Percentiles rank a stretch among this genome's conserved stretches.
Conservation (phyloP, 164 flowering plant species). For the Vitis riparia region DNA sequence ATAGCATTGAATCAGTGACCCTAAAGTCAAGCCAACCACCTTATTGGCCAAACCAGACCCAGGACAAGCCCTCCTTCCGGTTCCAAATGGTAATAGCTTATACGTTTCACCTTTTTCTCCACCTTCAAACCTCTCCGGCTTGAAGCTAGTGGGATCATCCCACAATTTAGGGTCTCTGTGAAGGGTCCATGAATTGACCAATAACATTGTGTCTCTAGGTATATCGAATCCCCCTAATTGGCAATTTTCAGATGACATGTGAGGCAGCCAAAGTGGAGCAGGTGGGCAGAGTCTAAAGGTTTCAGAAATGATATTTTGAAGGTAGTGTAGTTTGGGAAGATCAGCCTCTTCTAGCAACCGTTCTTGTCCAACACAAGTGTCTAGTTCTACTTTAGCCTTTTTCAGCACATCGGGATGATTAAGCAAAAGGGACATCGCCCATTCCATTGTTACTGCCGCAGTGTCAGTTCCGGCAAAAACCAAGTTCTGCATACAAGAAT, state of each 20-base stretch:
- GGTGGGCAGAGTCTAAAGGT: background rate
- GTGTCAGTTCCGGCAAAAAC: background rate
- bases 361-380: background rate
- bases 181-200: background rate
- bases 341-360: background rate
- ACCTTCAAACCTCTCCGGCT: background rate
- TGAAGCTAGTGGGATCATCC: background rate
- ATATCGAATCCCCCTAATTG: background rate
- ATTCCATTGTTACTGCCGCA: constrained; percentile 7
- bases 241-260: too few relatives aligned
- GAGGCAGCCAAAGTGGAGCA: too few relatives aligned
- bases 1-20: background rate
- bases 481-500: background rate
- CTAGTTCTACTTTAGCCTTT: background rate
- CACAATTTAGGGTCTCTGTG: background rate
- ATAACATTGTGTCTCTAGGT: background rate
- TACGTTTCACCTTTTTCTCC: background rate
- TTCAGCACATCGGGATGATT: background rate
- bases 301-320: background rate
- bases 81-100: background rate
- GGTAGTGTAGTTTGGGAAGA: background rate
- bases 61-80: background rate
- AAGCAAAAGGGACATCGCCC: constrained; percentile 14
- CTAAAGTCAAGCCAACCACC: background rate
- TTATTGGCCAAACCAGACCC: background rate